phyloP scores from a whole-genome alignment of 2,329 filamentous ascomycete species.

The Graphiopsis chlorocephala region DNA sequence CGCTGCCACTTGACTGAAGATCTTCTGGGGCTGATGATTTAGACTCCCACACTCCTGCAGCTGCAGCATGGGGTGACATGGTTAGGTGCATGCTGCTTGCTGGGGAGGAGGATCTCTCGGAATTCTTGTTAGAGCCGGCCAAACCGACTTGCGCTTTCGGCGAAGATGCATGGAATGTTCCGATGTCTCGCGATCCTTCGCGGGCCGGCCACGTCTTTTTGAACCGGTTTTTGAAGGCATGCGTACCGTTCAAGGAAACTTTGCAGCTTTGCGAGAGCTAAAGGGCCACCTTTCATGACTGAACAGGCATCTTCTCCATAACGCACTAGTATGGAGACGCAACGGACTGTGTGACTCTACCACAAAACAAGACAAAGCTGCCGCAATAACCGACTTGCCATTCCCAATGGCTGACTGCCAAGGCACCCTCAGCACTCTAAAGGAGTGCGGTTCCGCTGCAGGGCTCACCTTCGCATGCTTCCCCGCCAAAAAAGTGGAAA shows the following conservation, averaged over 20 bases:
- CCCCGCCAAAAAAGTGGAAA: background rate
- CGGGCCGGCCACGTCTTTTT: background rate
- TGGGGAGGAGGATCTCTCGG: background rate
- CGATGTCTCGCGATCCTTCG: background rate
- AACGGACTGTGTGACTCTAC: background rate
- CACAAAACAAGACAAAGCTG: background rate
- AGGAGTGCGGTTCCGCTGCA: background rate
- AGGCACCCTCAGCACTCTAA: background rate
- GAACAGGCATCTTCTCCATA: background rate
- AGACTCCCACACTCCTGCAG: background rate
- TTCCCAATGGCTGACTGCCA: slow-evolving; percentile 3
- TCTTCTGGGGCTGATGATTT: background rate
- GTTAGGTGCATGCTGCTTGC: background rate
- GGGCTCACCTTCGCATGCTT: background rate
- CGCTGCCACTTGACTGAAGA: background rate
- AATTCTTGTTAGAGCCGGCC: background rate
- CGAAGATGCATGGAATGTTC: slow-evolving; percentile 4
- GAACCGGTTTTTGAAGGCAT: background rate
- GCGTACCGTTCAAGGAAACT: background rate
- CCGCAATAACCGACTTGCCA: background rate
- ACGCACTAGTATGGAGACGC: background rate
- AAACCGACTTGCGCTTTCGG: slow-evolving; percentile 3
- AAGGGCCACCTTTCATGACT: background rate
- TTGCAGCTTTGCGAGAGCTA: background rate
- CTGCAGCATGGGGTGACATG: background rate